Evolutionary conservation across 306 rosid genomes (phyloP).

Genomic region (Carpinus fangiana): DNA sequence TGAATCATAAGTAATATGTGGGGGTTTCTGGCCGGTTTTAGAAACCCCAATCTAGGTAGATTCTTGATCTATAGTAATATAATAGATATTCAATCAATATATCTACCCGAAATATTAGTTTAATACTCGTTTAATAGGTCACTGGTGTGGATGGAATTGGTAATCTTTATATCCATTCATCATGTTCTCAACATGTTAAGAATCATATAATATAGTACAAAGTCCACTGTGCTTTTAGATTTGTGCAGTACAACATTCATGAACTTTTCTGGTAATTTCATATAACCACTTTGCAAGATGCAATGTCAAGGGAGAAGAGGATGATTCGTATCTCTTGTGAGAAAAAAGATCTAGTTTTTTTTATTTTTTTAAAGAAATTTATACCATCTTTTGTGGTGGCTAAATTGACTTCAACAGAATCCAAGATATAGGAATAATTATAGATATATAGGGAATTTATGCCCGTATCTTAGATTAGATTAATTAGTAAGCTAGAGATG

Average conservation of each 20-base stretch:
- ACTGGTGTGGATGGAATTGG: background rate
- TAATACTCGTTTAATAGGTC: background rate
- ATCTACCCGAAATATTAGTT: background rate
- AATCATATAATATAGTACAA: conserved; percentile 31
- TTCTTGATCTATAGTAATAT: background rate
- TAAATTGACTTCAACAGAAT: conserved; percentile 41
- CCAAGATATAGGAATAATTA: conserved; percentile 38
- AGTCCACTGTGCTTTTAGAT: conserved; percentile 31
- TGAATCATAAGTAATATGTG: background rate
- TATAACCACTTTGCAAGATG: conserved; percentile 53
- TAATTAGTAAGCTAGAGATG: conserved; percentile 30
- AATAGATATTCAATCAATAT: background rate
- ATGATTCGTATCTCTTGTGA: conserved; percentile 28
- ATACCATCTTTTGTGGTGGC: conserved; percentile 28
- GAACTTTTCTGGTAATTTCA: conserved; percentile 38
- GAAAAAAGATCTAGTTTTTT: conserved; percentile 33
- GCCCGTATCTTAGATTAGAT: conserved; percentile 32
- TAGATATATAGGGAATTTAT: conserved; percentile 37
- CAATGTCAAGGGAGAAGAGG: conserved; percentile 32
- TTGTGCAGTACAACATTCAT: conserved; percentile 23
- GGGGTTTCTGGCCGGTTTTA: background rate
- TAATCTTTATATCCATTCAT: background rate
- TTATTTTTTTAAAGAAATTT: background rate
- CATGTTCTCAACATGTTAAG: conserved; percentile 2
- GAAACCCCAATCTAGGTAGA: background rate